Conservation (phyloP, 257 asterid genomes). For the Petunia axillaris region DNA sequence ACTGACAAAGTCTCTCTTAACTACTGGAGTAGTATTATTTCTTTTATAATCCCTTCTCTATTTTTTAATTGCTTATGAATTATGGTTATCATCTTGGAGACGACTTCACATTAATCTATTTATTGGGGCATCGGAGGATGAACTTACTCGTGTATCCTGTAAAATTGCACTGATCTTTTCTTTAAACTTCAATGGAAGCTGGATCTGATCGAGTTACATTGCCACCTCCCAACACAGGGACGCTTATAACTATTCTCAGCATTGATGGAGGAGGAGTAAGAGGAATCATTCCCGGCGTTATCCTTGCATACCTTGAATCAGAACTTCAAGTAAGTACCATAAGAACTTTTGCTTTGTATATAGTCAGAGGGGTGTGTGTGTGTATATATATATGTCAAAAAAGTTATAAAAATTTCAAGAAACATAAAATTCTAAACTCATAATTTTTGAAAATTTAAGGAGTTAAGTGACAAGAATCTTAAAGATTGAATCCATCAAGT, state of each 20-base stretch:
- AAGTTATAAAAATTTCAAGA: too few species aligned
- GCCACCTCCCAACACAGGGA: slow-evolving; percentile 47
- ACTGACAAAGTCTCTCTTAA: not conserved
- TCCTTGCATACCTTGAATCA: slow-evolving; percentile 52
- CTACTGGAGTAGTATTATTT: not conserved
- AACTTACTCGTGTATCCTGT: not conserved
- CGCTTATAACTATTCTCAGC: slow-evolving; percentile 44
- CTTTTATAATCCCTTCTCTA: not conserved
- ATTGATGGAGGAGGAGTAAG: slow-evolving; percentile 68
- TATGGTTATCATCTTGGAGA: not conserved
- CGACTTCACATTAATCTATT: not conserved
- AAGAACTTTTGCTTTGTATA: not conserved
- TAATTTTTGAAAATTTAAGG: not conserved
- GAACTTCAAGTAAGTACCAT: slow-evolving; percentile 52
- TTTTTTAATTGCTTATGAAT: not conserved
- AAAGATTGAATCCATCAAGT: not conserved
- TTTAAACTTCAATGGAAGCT: not conserved
- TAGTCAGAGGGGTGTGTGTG: too few species aligned
- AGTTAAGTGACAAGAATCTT: not conserved
- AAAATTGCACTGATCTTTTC: not conserved
- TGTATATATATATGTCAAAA: not conserved
- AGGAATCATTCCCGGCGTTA: slow-evolving; percentile 59
- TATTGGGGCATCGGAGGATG: not conserved
- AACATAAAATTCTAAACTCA: too few species aligned
- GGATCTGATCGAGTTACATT: not conserved